These are phyloP conservation scores for Soucietia sequanensis DNA, from an alignment of 805 yeast species.

Conservation along the genomic window DNA sequence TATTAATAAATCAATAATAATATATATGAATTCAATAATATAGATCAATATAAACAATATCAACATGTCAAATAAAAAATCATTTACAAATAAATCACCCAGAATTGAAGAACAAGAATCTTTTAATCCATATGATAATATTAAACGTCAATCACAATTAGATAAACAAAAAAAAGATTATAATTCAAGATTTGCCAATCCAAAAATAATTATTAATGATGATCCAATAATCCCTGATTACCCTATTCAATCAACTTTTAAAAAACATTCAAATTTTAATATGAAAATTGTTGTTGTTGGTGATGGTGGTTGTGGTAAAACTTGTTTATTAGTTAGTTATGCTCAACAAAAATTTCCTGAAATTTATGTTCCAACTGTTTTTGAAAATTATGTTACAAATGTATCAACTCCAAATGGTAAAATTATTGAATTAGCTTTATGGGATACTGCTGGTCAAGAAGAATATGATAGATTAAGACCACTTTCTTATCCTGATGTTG, in stretches of 20 bases:
- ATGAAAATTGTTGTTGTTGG: conserved; percentile 80
- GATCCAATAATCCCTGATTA: conserved; percentile 38
- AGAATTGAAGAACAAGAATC: conserved; percentile 6
- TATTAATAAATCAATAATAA: too few relatives aligned
- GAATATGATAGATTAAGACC: conserved; percentile 82
- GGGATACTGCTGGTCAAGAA: conserved; percentile 94
- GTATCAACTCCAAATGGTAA: conserved; percentile 74
- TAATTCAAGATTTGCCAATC: conserved; percentile 10
- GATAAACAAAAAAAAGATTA: conserved; percentile 22
- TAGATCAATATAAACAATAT: background rate
- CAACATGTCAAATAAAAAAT: conserved; percentile 9
- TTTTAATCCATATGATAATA: conserved; percentile 26
- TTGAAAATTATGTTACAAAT: conserved; percentile 71
- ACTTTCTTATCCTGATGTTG: conserved; percentile 74
- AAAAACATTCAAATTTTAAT: conserved; percentile 17
- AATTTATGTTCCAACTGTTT: conserved; percentile 76
- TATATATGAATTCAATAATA: background rate
- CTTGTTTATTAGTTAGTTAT: conserved; percentile 68
- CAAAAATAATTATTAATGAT: conserved; percentile 31
- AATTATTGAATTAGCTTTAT: conserved; percentile 68
- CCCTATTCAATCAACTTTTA: conserved; percentile 24
- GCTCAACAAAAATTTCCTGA: conserved; percentile 70
- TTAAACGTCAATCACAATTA: conserved; percentile 18
- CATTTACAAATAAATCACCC: conserved; percentile 6
- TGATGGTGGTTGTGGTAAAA: conserved; percentile 91